phyloP scores from a whole-genome alignment of 2,329 filamentous ascomycete genomes.

The Fusarium sulawesiense region DNA sequence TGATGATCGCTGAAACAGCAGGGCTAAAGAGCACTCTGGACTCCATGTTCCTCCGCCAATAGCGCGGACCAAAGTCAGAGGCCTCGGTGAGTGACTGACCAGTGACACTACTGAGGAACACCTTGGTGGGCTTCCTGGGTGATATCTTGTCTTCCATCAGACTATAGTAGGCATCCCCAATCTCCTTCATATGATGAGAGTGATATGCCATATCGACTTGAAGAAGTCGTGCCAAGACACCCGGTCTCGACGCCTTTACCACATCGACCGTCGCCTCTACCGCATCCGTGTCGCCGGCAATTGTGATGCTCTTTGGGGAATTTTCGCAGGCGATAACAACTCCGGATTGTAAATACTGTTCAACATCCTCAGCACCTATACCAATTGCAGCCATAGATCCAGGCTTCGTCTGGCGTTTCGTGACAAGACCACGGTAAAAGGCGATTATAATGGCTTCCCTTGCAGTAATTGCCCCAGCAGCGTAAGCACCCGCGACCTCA shows the following conservation, averaged over 20 bases:
- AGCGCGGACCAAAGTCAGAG: not conserved
- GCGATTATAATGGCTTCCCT: not conserved
- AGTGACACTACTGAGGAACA: slow-evolving; percentile 1
- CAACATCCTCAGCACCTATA: not conserved
- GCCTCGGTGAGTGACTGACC: not conserved
- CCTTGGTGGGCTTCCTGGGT: not conserved
- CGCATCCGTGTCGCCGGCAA: not conserved
- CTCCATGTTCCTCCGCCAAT: slow-evolving; percentile 6
- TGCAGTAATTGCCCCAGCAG: not conserved
- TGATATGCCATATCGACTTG: slow-evolving; percentile 12
- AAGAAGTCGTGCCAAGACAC: not conserved
- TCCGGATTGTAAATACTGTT: not conserved
- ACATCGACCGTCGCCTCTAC: not conserved
- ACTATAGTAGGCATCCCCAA: not conserved
- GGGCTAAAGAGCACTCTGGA: not conserved
- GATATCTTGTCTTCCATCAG: not conserved
- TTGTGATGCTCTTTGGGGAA: slow-evolving; percentile 1
- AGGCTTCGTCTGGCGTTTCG: not conserved
- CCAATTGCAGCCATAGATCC: slow-evolving; percentile 9
- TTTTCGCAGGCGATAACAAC: slow-evolving; percentile 9
- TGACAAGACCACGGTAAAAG: not conserved
- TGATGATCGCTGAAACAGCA: not conserved
- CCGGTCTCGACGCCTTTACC: not conserved
- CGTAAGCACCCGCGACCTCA: not conserved
- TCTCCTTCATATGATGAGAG: slow-evolving; percentile 3